phyloP scores from a whole-genome alignment of 2,329 filamentous ascomycete genomes.

The Albophoma yamanashiensis region DNA sequence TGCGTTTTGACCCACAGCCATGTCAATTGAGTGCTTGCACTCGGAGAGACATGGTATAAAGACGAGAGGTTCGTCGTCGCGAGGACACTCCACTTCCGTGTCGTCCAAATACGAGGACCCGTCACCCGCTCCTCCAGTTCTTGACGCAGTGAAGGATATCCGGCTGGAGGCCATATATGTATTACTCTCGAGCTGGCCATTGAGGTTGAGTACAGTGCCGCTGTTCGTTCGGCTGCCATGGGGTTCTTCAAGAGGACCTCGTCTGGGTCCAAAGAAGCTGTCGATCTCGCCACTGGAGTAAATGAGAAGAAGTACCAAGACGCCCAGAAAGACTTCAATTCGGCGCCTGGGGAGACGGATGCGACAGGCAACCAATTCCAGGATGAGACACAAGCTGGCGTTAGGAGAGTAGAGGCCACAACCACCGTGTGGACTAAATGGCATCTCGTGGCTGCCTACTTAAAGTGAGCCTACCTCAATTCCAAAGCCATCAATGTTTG shows the following conservation, averaged over 20 bases:
- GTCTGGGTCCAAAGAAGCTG: neutral
- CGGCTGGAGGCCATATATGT: too few species aligned
- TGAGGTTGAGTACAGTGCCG: neutral
- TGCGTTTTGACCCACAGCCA: neutral
- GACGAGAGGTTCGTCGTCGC: neutral
- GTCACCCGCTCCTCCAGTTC: neutral
- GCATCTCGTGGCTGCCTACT: slow-evolving; percentile 28
- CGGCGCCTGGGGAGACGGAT: neutral
- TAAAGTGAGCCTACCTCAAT: slow-evolving; percentile 21
- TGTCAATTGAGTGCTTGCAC: neutral
- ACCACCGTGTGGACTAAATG: slow-evolving; percentile 26
- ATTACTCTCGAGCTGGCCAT: neutral
- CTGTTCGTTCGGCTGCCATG: neutral
- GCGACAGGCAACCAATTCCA: slow-evolving; percentile 4
- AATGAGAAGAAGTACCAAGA: neutral
- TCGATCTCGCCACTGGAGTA: neutral
- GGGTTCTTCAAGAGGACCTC: neutral
- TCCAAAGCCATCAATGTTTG: neutral
- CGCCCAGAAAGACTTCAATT: neutral
- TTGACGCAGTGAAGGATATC: neutral
- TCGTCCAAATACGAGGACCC: too few species aligned
- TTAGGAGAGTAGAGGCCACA: slow-evolving; percentile 35
- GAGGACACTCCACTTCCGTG: neutral
- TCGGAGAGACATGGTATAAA: neutral
- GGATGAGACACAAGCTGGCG: slow-evolving; percentile 30